Conservation (phyloP, 2,329 filamentous ascomycete genomes). For the Colletotrichum sp. region DNA sequence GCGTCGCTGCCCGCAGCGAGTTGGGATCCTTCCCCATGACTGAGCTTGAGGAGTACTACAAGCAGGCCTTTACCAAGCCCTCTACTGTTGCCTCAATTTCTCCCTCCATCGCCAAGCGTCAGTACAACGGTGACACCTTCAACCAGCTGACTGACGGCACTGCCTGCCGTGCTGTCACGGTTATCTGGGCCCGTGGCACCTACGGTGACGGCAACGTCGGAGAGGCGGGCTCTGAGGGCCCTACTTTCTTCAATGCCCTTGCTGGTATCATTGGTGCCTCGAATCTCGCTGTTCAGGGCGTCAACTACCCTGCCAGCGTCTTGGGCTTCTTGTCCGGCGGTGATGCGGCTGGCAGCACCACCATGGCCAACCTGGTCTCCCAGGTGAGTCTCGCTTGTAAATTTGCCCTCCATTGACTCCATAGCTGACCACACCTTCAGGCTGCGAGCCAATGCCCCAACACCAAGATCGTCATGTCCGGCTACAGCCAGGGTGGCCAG, state of each 20-base stretch:
- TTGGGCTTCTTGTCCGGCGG: conserved; percentile 51
- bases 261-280: conserved; percentile 41
- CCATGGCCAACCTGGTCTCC: conserved; percentile 36
- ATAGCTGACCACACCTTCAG: conserved; percentile 21
- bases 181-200: conserved; percentile 62
- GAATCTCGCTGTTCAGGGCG: conserved; percentile 57
- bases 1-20: not conserved
- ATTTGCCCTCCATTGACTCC: not conserved
- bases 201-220: conserved; percentile 58
- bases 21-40: conserved; percentile 4
- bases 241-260: conserved; percentile 53
- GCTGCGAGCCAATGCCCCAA: conserved; percentile 46
- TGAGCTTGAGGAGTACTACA: conserved; percentile 22
- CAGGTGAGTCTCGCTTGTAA: not conserved
- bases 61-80: not conserved
- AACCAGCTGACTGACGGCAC: conserved; percentile 25
- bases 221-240: conserved; percentile 43
- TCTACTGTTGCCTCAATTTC: not conserved
- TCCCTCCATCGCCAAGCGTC: conserved; percentile 4
- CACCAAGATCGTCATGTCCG: conserved; percentile 51
- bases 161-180: conserved; percentile 49
- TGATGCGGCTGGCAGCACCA: conserved; percentile 44
- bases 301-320: conserved; percentile 53
- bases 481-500: conserved; percentile 48
- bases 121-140: conserved; percentile 18